Evolutionary conservation across 2,329 filamentous ascomycete genomes (phyloP), one percentile per base, ranked within the genome.

Genomic region (Orbilia javanica): DNA sequence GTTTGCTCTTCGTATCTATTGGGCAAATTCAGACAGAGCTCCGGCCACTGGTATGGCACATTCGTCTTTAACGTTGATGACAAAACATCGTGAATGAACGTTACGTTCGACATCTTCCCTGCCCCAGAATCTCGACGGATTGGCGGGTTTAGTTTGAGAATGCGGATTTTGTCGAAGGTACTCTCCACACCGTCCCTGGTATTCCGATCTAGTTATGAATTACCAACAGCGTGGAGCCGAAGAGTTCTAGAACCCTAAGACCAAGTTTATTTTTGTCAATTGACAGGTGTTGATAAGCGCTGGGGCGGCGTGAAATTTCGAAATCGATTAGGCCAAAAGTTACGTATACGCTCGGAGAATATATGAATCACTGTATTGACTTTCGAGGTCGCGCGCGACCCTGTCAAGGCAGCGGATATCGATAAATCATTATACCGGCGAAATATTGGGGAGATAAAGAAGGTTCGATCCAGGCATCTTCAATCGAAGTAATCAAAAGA

Each of bases 21-120:
- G 8, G 60, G 50, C 5, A 78, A 46, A n/a, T 70, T 65, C 20
- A 72, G 52, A 27, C 74, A 78, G 1, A 55, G 36, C 39, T 64
- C 44, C 4, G 74, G 74, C 67, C 66, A 78, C 22, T 53, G 27
- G 34, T 78, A 78, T 11, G 60, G 44, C n/a, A 31, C 62, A 15
- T 64, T 64, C 8, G 53, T 57, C 22, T 55, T 22, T 27, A 78
- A 25, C 11, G 53, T 65, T 15, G 74, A 57, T 18, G 31, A 50
- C 15, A 78, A 36, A 11, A 78, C 50, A 22, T 71, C 36, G 52
- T 68, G 60, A 44, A 67, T 57, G n/a, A 50, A 5, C 2, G 74
- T 52, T 20, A 67, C 52, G 46, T 71, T 78, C 60, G 52, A 11
- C 64, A 64, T 34, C 10, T n/a, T 52, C 22, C 27, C 25, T 7